Evolutionary conservation across 495 filamentous ascomycete genomes (phyloP).

Genomic region (Neohortaea acidophila): DNA sequence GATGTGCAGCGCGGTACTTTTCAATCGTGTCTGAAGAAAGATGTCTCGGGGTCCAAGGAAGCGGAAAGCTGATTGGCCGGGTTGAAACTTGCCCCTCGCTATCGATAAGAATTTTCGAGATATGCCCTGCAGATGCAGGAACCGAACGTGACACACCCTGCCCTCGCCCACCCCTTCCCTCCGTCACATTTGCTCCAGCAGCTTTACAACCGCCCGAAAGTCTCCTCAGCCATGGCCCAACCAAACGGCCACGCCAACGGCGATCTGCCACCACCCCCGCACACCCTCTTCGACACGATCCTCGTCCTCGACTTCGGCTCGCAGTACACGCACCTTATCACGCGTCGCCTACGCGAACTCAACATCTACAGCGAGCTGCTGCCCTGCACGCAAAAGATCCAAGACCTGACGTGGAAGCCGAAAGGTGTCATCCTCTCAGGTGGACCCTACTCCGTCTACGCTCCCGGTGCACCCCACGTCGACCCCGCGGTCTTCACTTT

Average conservation of each 20-base stretch:
- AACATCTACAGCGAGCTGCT: conserved; percentile 86
- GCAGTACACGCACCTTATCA: conserved; percentile 62
- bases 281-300: conserved; percentile 49
- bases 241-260: conserved; percentile 1
- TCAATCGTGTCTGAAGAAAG: too few species aligned
- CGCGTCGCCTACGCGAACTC: conserved; percentile 58
- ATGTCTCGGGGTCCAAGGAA: too few species aligned
- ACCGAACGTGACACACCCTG: too few species aligned
- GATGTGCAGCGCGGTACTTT: too few species aligned
- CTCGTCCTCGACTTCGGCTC: conserved; percentile 53
- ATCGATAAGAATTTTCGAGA: too few species aligned
- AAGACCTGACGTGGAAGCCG: conserved; percentile 63
- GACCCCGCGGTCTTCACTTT: conserved; percentile 69
- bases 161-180: too few species aligned
- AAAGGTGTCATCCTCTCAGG: conserved; percentile 70
- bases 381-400: conserved; percentile 75
- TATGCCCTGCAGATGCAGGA: too few species aligned
- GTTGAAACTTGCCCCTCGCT: too few species aligned
- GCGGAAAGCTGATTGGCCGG: too few species aligned
- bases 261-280: conserved; percentile 30
- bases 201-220: background rate
- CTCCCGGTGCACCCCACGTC: conserved; percentile 53
- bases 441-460: conserved; percentile 63
- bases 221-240: background rate
- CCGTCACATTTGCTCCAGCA: background rate